Evolutionary conservation across 2,329 filamentous ascomycete species (phyloP).

Genomic region (Alternaria consortialis): DNA sequence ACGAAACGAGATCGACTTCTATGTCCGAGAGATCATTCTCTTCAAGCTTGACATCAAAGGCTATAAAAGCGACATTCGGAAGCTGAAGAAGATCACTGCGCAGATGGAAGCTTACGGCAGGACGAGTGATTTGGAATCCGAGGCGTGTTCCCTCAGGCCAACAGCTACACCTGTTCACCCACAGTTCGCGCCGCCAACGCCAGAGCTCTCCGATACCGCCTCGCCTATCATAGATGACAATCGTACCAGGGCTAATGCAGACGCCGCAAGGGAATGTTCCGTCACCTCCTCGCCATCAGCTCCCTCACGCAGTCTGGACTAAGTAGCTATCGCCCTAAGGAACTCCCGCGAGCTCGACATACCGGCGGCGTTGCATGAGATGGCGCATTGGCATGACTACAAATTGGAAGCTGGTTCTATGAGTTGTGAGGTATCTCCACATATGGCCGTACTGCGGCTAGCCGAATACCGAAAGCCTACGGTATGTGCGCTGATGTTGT

Average conservation of each 20-base stretch:
- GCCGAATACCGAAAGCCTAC: conserved; percentile 36
- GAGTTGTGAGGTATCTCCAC: conserved; percentile 34
- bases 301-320: conserved; percentile 15
- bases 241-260: conserved; percentile 13
- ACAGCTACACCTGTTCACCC: conserved; percentile 36
- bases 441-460: conserved; percentile 29
- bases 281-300: conserved; percentile 23
- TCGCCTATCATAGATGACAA: conserved; percentile 29
- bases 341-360: conserved; percentile 16
- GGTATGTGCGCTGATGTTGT: conserved; percentile 27
- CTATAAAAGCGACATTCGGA: conserved; percentile 54
- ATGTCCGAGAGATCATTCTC: conserved; percentile 58
- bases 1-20: conserved; percentile 53
- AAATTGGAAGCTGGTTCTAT: conserved; percentile 29
- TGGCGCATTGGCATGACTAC: conserved; percentile 14
- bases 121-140: conserved; percentile 38
- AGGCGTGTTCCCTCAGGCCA: conserved; percentile 36
- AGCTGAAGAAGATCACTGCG: conserved; percentile 40
- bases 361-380: conserved; percentile 31
- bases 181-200: conserved; percentile 26
- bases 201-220: conserved; percentile 30
- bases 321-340: conserved; percentile 11
- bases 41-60: conserved; percentile 60
- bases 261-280: conserved; percentile 14
- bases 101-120: conserved; percentile 36